Base-by-base conservation (phyloP, 2,329 filamentous ascomycete species). In the Fusarium bactridioides region DNA sequence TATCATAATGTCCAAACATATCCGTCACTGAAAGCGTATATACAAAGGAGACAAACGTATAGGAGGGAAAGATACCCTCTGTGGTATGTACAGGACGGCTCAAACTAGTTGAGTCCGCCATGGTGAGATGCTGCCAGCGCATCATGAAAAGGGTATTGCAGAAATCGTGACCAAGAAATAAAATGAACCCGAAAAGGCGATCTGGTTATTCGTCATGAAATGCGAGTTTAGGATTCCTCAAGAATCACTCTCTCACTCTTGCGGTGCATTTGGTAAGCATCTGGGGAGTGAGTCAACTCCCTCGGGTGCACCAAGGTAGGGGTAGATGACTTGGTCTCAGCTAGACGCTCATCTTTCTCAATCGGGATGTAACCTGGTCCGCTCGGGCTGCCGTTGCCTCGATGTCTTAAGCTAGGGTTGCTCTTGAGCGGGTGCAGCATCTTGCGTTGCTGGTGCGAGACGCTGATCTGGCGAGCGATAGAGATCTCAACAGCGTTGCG, bases 401-500 rank as follows among this genome's bases (percentile, higher is more conserved):
- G 72, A 21, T 61, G 71, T 37, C 73, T 70, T 54, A 77, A 69
- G 65, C 74, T 76, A 31, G 63, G 76, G 57, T 73, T 79, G 27
- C 80, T 82, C 74, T 86, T 83, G 43, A 90, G 80, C 18, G 89
- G 88, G n/a, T 86, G 84, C 23, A 92, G 81, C 69, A 91, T 81
- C 76, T 87, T 86, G 23, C 88, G 84, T 79, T 92, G 91, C 79
- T 90, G 85, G 18, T 87, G 83, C 18, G 89, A 91, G 31, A 92
- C 83, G 72, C 88, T 91, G 72, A 93, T 91, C 78, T 92, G 90
- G 4, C 91, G 84, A 1, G 90, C 90, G 73, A 93, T 92, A 4
- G 90, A 92, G 50, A 91, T 84, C 79, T 92, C 88, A 8, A 91
- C 89, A 4, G 90, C 88, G 47, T 85, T 85, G 70, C 86, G 85